Base-by-base conservation (phyloP, 2,329 filamentous ascomycete genomes). In the Gnomoniopsis smithogilvyi region DNA sequence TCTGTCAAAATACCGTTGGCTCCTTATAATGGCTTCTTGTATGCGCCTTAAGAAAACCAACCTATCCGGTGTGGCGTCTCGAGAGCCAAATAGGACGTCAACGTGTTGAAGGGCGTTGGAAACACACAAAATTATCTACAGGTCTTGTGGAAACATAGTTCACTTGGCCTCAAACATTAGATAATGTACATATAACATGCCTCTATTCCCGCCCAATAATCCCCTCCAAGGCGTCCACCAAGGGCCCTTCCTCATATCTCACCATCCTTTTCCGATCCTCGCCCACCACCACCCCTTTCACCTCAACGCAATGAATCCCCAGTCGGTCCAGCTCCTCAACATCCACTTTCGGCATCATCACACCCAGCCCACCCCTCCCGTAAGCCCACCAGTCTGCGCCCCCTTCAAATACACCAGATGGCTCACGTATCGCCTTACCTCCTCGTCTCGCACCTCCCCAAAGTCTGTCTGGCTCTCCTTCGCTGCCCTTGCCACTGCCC, bases 361-460 rank as follows among this genome's bases (percentile, higher is more conserved):
- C 80, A 19, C n/a, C 26, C 26, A 30, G 26, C 4, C 8, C 26
- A n/a, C 11, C 56, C 53, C 19, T 7, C 26, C 52, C 7, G n/a
- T 22, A 12, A 8, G 15, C n/a, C 30, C 14, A 6, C 33, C 53
- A 26, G 15, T 33, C 24, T 60, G 57, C 6, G 53, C 50, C 0
- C 87, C 88, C 46, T 93, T 89, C 0, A 96, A 74, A 68, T 96
- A 89, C 7, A 97, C 80, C 15, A 97, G 72, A 70, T 97, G 93
- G 7, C 89, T 96, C 3, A 97, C 87, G 67, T 95, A 96, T 2
- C 76, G 78, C 26, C 73, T 79, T 6, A 86, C 81, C 1, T 76
- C 68, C 33, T 67, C 64, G 19, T 63, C 64, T 6, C 64, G 58
- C 2, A 64, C 68, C 22, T 71, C 68, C 3, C 68, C 65, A 0